A percentile compares a stretch with the other conserved stretches of the same genome.
Conservation (phyloP, 306 rosid species). For the Trifolium subterraneum region DNA sequence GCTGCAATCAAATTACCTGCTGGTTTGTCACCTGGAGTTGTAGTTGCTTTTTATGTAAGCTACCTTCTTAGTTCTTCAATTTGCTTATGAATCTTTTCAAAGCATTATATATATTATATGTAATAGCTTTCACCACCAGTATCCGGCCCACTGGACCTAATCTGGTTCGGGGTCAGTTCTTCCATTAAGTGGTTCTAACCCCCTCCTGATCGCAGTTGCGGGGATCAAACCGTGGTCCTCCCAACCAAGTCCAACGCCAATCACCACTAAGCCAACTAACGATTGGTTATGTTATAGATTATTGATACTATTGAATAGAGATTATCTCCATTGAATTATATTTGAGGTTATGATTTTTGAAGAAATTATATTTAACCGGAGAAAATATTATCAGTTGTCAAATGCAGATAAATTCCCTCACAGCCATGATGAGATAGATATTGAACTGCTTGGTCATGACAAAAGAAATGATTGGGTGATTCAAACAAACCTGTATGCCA, state of each 20-base stretch:
- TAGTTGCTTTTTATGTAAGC: constrained; percentile 93
- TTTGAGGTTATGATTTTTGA: background rate
- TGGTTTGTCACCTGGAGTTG: constrained; percentile 90
- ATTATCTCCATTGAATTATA: background rate
- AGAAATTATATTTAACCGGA: constrained; percentile 26
- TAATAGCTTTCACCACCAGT: too few species aligned
- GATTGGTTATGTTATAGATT: background rate
- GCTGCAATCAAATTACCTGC: constrained; percentile 92
- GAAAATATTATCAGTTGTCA: constrained; percentile 65
- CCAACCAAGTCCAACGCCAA: too few species aligned
- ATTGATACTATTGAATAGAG: background rate
- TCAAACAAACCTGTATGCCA: constrained; percentile 85
- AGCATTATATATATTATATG: background rate
- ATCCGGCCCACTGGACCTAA: too few species aligned
- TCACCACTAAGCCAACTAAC: too few species aligned
- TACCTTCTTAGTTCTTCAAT: background rate
- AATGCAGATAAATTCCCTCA: constrained; percentile 86
- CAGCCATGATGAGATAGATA: constrained; percentile 92
- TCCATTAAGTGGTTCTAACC: too few species aligned
- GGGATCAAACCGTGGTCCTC: too few species aligned
- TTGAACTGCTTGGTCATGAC: constrained; percentile 91
- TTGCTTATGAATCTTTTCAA: background rate
- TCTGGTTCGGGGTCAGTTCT: too few species aligned
- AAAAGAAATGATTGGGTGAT: constrained; percentile 83
- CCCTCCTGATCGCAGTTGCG: too few species aligned